Percentiles rank a stretch among this genome's conserved stretches.
Conservation (phyloP, 2,329 filamentous ascomycete species). For the Aureobasidium sp. region DNA sequence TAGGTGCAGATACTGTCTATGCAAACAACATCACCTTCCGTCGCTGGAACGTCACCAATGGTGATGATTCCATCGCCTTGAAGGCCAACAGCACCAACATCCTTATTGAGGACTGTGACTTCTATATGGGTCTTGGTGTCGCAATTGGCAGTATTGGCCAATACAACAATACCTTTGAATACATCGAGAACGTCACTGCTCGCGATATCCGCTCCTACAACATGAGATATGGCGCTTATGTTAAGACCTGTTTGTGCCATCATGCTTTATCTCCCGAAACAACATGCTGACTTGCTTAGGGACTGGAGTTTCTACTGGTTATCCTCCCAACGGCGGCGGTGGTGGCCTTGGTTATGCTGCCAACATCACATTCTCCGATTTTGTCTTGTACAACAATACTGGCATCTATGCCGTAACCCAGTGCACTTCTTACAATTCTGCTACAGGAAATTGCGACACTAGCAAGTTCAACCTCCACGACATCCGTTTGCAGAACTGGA, state of each 20-base stretch:
- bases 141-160: slow-evolving; percentile 54
- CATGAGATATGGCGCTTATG: slow-evolving; percentile 43
- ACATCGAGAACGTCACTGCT: slow-evolving; percentile 44
- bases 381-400: slow-evolving; percentile 20
- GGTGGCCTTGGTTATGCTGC: slow-evolving; percentile 44
- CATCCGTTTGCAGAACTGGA: slow-evolving; percentile 23
- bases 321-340: slow-evolving; percentile 51
- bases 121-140: slow-evolving; percentile 47
- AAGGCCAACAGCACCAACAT: slow-evolving; percentile 54
- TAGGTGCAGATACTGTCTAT: slow-evolving; percentile 46
- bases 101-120: slow-evolving; percentile 42
- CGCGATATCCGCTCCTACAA: slow-evolving; percentile 42
- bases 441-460: slow-evolving; percentile 23
- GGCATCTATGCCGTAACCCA: slow-evolving; percentile 24
- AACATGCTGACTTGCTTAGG: slow-evolving; percentile 21
- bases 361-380: slow-evolving; percentile 34
- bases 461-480: slow-evolving; percentile 34
- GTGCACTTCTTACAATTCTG: slow-evolving; percentile 24
- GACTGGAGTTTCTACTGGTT: slow-evolving; percentile 39
- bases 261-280: neutral
- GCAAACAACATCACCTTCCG: slow-evolving; percentile 47
- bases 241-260: slow-evolving; percentile 45
- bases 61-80: slow-evolving; percentile 48
- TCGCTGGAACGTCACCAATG: slow-evolving; percentile 46
- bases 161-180: slow-evolving; percentile 43